Percentiles rank a stretch among this genome's conserved stretches.
Conservation (phyloP, 2,329 filamentous ascomycete species). For the Xylariaceae sp. region DNA sequence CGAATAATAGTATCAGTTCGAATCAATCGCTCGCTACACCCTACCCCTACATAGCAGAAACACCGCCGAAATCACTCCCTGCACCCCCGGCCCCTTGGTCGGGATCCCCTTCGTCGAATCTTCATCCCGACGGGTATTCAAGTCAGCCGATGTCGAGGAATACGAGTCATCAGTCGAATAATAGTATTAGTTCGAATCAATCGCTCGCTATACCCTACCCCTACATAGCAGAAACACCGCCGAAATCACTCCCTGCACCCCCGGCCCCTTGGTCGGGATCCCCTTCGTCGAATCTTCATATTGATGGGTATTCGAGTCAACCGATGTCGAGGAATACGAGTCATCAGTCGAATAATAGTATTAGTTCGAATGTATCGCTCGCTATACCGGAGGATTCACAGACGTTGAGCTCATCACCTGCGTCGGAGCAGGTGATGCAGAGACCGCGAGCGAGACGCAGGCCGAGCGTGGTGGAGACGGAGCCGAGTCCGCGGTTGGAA, state of each 20-base stretch:
- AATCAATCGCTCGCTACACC: constrained; percentile 15
- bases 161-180: constrained; percentile 37
- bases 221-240: constrained; percentile 20
- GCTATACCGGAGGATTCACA: constrained; percentile 6
- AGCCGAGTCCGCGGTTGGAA: constrained; percentile 37
- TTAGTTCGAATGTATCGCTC: constrained; percentile 22
- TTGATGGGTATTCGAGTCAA: constrained; percentile 42
- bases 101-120: constrained; percentile 14
- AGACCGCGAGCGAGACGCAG: constrained; percentile 26
- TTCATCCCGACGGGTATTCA: constrained; percentile 37
- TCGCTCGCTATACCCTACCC: constrained; percentile 21
- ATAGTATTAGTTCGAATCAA: constrained; percentile 25
- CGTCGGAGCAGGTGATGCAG: constrained; percentile 25
- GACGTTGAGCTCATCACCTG: constrained; percentile 22
- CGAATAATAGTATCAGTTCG: constrained; percentile 29
- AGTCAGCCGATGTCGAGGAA: constrained; percentile 48
- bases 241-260: constrained; percentile 22
- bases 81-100: constrained; percentile 24
- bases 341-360: constrained; percentile 33
- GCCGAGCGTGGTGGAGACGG: constrained; percentile 40
- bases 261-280: constrained; percentile 21
- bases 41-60: constrained; percentile 23
- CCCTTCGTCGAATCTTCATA: constrained; percentile 19
- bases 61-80: constrained; percentile 19
- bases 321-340: constrained; percentile 46